Conservation (phyloP, 805 yeast species). For the Pichia thaimueangensis region DNA sequence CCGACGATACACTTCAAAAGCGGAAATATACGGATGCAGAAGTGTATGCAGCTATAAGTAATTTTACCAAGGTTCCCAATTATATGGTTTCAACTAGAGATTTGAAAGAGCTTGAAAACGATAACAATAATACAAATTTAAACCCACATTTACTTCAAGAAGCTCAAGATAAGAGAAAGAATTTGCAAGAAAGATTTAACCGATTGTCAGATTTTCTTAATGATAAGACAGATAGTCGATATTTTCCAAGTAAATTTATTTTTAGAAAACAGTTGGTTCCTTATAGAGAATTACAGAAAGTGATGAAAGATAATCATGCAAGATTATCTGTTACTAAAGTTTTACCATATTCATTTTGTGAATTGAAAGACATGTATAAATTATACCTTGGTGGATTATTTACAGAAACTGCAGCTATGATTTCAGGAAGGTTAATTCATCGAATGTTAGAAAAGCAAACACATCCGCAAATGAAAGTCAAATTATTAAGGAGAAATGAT, state of each 20-base stretch:
- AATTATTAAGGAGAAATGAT: no score
- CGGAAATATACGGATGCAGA: background rate
- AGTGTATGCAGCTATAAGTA: background rate
- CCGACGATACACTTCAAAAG: background rate
- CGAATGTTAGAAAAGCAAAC: constrained; percentile 37
- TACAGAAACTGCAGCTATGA: constrained; percentile 35
- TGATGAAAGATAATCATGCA: constrained; percentile 8
- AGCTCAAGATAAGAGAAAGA: background rate
- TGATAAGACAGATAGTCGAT: background rate
- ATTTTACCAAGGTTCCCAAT: background rate
- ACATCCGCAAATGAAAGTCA: constrained; percentile 38
- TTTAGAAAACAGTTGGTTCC: constrained; percentile 4
- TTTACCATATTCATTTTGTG: constrained; percentile 62
- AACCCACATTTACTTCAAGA: no score
- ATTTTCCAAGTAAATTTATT: constrained; percentile 7
- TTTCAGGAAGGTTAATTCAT: constrained; percentile 44
- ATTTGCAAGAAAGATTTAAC: background rate
- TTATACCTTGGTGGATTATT: constrained; percentile 35
- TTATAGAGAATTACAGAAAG: constrained; percentile 10
- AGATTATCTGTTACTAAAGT: constrained; percentile 56
- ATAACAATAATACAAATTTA: no score
- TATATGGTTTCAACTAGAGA: background rate
- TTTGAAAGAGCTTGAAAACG: background rate
- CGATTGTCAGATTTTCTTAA: constrained; percentile 1
- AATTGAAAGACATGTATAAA: constrained; percentile 47